Base-by-base conservation (phyloP, 202 grass and related monocot genomes). In the Setaria italica region DNA sequence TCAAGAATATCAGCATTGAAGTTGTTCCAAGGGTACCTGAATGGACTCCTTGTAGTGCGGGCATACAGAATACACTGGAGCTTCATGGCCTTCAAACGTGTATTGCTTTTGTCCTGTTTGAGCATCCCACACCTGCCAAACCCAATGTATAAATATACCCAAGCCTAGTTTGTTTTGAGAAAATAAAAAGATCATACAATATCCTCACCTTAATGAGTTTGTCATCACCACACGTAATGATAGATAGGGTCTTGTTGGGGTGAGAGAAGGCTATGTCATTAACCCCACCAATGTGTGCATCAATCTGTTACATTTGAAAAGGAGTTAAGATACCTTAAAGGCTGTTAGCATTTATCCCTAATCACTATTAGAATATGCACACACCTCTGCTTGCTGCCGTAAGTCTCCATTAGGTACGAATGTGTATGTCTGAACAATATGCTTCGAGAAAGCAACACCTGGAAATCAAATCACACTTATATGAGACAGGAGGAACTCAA, bases 241-340 rank as follows among this genome's bases (percentile, higher is more conserved):
- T 97, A 41, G 97, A 99, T 73, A 99, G 86, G 55, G 77, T 82
- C 83, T 99, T 99, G 84, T 94, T 99, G 70, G 94, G 97, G 65
- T 99, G 97, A 76, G 97, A 99, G 75, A 99, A 99, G 33, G 97
- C 97, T 57, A 99, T 99, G 67, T 99, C 97, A 90, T 99, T 99
- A 72, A 99, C 97, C 80, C 97, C 94, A 17, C 97, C 97, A 42
- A 91, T 90, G 85, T 99, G 97, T 33, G 97, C 94, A 89, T 99
- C 97, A 89, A 99, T 94, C 97, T 99, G 83, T 78, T 77, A 33
- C 76, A 89, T 47, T 89, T 79, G 55, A 56, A 81, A 84, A 70
- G 80, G 77, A 79, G 69, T 93, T 74, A 88, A 41, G 54, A 71
- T 72, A 69, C 25, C 30, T 56, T 83, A 60, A 50, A 84, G 9